Percentiles rank a stretch among this genome's conserved stretches.
These are phyloP conservation scores for Penicillium coffeae DNA, from an alignment of 495 filamentous ascomycete genomes.

Conservation along the genomic window DNA sequence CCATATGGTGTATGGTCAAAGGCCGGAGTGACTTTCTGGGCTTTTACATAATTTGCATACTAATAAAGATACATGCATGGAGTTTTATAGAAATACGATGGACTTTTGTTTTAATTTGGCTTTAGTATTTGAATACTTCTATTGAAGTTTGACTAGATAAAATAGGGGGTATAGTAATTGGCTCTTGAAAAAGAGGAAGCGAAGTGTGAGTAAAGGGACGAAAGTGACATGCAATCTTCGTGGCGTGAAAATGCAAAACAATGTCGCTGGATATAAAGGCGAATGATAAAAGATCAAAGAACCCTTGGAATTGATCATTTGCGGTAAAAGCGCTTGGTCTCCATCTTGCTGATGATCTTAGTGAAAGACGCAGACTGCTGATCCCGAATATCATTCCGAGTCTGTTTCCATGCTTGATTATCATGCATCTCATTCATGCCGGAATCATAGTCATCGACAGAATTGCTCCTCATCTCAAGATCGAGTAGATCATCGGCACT, in stretches of 20 bases:
- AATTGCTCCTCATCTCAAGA: not conserved
- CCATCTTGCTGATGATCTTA: slow-evolving; percentile 12
- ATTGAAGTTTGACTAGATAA: not conserved
- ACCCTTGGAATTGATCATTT: not conserved
- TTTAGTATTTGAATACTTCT: not conserved
- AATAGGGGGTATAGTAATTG: not conserved
- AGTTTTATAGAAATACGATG: not conserved
- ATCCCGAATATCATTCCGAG: slow-evolving; percentile 8
- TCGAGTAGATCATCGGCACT: not conserved
- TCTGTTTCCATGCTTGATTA: slow-evolving; percentile 8
- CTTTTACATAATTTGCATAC: slow-evolving; percentile 3
- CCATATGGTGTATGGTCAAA: slow-evolving; percentile 39
- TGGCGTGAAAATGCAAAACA: too few relatives aligned
- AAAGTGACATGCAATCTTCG: too few relatives aligned
- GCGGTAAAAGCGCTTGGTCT: not conserved
- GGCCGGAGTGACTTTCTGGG: slow-evolving; percentile 12
- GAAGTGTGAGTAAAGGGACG: not conserved
- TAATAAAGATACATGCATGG: not conserved
- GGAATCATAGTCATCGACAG: not conserved
- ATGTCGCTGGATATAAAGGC: too few relatives aligned
- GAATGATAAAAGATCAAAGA: too few relatives aligned
- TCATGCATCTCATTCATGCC: slow-evolving; percentile 11
- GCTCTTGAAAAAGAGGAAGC: not conserved
- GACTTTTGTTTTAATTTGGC: not conserved
- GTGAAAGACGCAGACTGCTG: slow-evolving; percentile 13